Evolutionary conservation across 2,329 filamentous ascomycete species (phyloP).

Genomic region (Fusarium verrucosum): DNA sequence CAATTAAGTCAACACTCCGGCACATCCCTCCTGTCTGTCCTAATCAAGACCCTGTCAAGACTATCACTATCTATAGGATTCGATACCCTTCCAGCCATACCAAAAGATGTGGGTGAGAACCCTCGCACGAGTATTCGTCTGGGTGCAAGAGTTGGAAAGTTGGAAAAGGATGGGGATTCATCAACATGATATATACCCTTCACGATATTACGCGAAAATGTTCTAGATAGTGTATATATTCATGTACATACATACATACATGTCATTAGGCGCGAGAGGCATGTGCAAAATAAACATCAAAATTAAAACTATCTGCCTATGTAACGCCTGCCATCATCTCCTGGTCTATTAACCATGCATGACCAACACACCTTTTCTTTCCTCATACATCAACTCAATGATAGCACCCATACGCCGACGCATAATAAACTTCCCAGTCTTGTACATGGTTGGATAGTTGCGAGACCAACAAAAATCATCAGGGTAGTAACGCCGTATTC

Average conservation of each 20-base stretch:
- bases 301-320: neutral
- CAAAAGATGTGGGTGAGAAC: neutral
- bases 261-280: neutral
- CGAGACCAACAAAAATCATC: neutral
- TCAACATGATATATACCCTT: conserved; percentile 27
- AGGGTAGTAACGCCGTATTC: neutral
- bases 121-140: neutral
- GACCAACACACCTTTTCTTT: neutral
- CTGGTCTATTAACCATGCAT: neutral
- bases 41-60: neutral
- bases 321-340: neutral
- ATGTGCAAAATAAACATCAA: neutral
- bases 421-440: neutral
- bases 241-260: neutral
- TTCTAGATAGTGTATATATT: conserved; percentile 3
- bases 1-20: neutral
- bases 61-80: neutral
- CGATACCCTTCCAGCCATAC: neutral
- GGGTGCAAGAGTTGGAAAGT: neutral
- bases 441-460: neutral
- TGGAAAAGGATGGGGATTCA: neutral
- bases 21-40: neutral
- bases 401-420: conserved; percentile 1
- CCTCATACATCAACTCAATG: neutral
- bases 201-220: conserved; percentile 13